phyloP scores from a whole-genome alignment of 129 eudicot species.

The Saposhnikovia divaricata region DNA sequence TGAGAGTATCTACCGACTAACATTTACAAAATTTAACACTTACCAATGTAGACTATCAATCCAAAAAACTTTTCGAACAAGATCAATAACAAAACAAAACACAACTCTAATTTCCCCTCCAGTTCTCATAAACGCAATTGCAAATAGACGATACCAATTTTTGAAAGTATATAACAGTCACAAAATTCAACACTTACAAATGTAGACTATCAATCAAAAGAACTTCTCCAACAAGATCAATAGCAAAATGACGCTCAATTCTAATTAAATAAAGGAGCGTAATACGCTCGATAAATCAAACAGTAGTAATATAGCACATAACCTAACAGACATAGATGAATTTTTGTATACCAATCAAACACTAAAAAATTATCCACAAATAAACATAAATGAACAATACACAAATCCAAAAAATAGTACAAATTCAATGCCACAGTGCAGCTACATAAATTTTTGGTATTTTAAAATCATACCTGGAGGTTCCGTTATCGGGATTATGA shows the following conservation, averaged over 20 bases:
- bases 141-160: not conserved
- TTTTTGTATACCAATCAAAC: too few species aligned
- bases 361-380: not conserved
- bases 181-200: not conserved
- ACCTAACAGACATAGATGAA: not conserved
- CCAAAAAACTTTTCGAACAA: not conserved
- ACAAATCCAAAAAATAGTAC: not conserved
- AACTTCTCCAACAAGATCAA: not conserved
- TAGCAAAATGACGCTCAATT: not conserved
- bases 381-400: not conserved
- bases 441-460: not conserved
- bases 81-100: too few species aligned
- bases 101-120: not conserved
- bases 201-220: not conserved
- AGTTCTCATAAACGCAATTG: not conserved
- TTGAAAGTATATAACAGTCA: not conserved
- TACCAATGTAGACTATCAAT: not conserved
- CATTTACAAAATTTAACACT: not conserved
- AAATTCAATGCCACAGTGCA: too few species aligned
- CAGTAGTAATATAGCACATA: not conserved
- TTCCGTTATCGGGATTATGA: conserved; percentile 75
- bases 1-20: not conserved
- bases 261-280: not conserved
- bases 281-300: not conserved
- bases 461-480: conserved; percentile 33